Percentiles rank a stretch among this genome's conserved stretches.
Conservation (phyloP, 2,329 filamentous ascomycete genomes). For the Aspergillus eucalypticola region DNA sequence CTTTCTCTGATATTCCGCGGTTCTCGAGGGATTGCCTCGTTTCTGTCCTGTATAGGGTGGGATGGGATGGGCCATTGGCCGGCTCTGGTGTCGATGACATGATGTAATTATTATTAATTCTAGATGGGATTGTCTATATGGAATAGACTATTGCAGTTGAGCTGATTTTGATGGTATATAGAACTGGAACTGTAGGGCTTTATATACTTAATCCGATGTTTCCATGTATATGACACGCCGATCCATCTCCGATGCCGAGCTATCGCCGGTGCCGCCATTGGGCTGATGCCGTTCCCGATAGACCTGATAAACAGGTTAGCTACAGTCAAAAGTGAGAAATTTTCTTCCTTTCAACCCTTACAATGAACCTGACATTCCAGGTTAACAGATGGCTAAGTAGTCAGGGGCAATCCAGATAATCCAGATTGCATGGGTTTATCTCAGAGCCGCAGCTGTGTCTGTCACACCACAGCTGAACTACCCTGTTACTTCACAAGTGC, state of each 20-base stretch:
- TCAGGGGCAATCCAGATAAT: too few species aligned
- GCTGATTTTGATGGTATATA: not conserved
- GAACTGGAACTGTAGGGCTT: not conserved
- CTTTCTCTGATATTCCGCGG: conserved; percentile 24
- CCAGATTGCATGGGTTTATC: too few species aligned
- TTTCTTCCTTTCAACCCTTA: too few species aligned
- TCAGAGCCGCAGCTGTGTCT: too few species aligned
- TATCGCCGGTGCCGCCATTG: not conserved
- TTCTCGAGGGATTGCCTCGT: conserved; percentile 27
- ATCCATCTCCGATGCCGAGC: conserved; percentile 6
- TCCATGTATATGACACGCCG: not conserved
- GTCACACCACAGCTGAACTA: too few species aligned
- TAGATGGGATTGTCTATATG: not conserved
- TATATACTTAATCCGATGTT: not conserved
- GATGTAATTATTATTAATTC: not conserved
- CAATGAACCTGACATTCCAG: too few species aligned
- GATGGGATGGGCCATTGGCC: not conserved
- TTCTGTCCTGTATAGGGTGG: conserved; percentile 14
- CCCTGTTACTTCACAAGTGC: too few species aligned
- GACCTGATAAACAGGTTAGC: too few species aligned
- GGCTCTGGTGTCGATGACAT: not conserved
- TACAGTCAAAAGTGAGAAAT: too few species aligned
- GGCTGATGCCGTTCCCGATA: too few species aligned
- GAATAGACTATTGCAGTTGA: too few species aligned
- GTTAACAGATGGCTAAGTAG: too few species aligned